Evolutionary conservation across 768 basidiomycete species (phyloP).

Genomic region (Pulveroboletus sp.): DNA sequence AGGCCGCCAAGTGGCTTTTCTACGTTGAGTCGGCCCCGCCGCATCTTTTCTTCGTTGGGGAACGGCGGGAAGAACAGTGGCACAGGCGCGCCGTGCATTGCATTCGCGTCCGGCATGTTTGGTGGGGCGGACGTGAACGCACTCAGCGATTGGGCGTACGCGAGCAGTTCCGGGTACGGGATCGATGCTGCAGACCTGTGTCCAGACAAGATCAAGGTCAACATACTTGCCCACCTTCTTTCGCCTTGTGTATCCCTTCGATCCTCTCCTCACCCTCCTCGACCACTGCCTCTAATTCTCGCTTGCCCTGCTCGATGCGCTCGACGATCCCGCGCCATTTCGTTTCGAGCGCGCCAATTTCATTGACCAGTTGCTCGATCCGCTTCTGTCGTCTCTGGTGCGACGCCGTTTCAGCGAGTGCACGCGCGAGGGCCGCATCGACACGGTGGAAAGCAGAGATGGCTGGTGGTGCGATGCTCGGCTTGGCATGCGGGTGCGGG

Average conservation of each 20-base stretch:
- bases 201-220: background rate
- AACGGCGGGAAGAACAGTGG: conserved; percentile 88
- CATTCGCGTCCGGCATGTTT: conserved; percentile 71
- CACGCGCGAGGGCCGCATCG: conserved; percentile 63
- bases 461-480: conserved; percentile 41
- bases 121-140: conserved; percentile 88
- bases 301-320: conserved; percentile 62
- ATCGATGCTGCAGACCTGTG: conserved; percentile 54
- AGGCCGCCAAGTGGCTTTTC: conserved; percentile 76
- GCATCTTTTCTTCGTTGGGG: conserved; percentile 91
- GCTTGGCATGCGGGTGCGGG: conserved; percentile 37
- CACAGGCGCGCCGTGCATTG: conserved; percentile 62
- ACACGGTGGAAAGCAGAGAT: conserved; percentile 55
- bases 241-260: conserved; percentile 67
- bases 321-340: conserved; percentile 68
- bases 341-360: conserved; percentile 64
- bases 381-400: conserved; percentile 77
- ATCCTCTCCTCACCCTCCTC: conserved; percentile 74
- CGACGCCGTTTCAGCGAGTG: conserved; percentile 59
- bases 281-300: conserved; percentile 66
- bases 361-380: conserved; percentile 69
- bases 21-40: conserved; percentile 73
- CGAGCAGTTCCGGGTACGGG: conserved; percentile 78
- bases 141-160: conserved; percentile 82
- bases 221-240: conserved; percentile 49